These are phyloP conservation scores for Spinellus fusiger DNA, from an alignment of 192 early-diverging fungal genomes.

Conservation along the genomic window DNA sequence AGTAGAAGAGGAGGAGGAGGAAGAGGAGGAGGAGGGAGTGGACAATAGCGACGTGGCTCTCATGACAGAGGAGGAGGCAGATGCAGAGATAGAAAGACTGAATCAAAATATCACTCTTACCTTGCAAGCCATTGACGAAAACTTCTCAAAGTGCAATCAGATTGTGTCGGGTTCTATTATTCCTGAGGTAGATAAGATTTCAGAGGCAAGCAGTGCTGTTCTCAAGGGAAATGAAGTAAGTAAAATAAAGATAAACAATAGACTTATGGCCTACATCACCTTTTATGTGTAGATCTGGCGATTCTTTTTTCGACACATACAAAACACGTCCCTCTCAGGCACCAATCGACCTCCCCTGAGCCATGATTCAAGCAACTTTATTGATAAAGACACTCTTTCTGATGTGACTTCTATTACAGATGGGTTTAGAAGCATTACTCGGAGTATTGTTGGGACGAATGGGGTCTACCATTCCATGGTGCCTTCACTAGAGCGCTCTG, in stretches of 20 bases:
- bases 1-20: too few relatives aligned
- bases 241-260: neutral
- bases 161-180: conserved; percentile 44
- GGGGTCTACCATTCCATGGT: too few relatives aligned
- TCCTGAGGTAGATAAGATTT: conserved; percentile 42
- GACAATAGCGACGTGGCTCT: too few relatives aligned
- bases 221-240: conserved; percentile 25
- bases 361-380: neutral
- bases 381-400: neutral
- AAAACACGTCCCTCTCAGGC: neutral
- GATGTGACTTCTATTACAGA: neutral
- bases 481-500: too few relatives aligned
- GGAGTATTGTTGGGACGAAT: neutral
- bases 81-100: conserved; percentile 43
- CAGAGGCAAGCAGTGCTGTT: conserved; percentile 35
- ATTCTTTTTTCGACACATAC: conserved; percentile 23
- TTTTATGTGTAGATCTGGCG: conserved; percentile 21
- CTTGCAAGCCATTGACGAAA: conserved; percentile 50
- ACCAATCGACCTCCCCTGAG: conserved; percentile 3
- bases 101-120: conserved; percentile 52
- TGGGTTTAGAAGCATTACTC: neutral
- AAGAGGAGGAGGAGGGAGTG: too few relatives aligned
- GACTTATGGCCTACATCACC: neutral
- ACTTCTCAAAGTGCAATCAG: conserved; percentile 48
- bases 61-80: conserved; percentile 27